A percentile compares a stretch with the other conserved stretches of the same genome.
Evolutionary conservation across 495 filamentous ascomycete species (phyloP).

Genomic region (Penicillium arizonense): DNA sequence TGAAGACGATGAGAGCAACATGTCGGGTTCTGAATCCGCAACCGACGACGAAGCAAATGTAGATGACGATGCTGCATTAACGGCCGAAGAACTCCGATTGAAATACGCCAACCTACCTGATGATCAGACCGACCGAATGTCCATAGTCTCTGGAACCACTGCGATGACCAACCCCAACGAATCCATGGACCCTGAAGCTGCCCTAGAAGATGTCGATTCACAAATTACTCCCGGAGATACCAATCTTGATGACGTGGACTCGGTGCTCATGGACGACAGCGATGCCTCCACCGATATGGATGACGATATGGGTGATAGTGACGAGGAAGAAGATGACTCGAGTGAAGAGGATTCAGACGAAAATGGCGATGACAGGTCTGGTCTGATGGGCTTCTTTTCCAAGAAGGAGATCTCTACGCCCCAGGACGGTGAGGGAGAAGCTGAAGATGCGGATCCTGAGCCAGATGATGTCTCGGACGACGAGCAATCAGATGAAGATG

Average conservation of each 20-base stretch:
- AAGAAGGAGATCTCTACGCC: slow-evolving; percentile 42
- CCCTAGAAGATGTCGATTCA: slow-evolving; percentile 26
- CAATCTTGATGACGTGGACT: slow-evolving; percentile 66
- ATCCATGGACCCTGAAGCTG: slow-evolving; percentile 17
- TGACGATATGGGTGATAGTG: slow-evolving; percentile 72
- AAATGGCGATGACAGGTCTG: slow-evolving; percentile 54
- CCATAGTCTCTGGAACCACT: slow-evolving; percentile 23
- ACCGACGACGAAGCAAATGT: slow-evolving; percentile 44
- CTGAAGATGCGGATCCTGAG: slow-evolving; percentile 21
- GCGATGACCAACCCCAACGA: slow-evolving; percentile 14
- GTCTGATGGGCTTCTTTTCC: slow-evolving; percentile 67
- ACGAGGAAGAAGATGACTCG: slow-evolving; percentile 36
- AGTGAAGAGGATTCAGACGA: slow-evolving; percentile 39
- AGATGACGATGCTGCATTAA: slow-evolving; percentile 72
- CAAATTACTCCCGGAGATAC: slow-evolving; percentile 19
- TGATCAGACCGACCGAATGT: slow-evolving; percentile 24
- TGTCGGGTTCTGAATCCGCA: slow-evolving; percentile 54
- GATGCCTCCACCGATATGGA: slow-evolving; percentile 90
- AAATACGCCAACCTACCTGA: slow-evolving; percentile 75
- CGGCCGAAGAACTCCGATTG: slow-evolving; percentile 69
- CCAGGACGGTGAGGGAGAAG: slow-evolving; percentile 28
- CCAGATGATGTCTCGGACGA: slow-evolving; percentile 25
- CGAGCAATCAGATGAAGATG: slow-evolving; percentile 41
- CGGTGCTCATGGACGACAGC: slow-evolving; percentile 65
- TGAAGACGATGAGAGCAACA: slow-evolving; percentile 65